Conservation (phyloP, 1,284 basidiomycete species). For the Xerocomus nothofagi region DNA sequence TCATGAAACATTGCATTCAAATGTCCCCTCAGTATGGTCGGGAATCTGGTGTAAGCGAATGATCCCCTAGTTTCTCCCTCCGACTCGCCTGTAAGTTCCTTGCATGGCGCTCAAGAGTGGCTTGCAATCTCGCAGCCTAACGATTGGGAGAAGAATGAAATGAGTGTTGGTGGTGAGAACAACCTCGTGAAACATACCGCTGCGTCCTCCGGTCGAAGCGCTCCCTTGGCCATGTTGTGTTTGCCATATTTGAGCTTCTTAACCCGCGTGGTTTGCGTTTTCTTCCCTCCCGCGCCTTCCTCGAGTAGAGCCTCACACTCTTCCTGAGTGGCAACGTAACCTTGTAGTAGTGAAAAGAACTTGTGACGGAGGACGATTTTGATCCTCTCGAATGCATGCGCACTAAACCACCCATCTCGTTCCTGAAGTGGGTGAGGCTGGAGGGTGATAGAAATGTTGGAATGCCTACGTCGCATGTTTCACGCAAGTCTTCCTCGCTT, state of each 20-base stretch:
- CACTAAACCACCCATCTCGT: constrained; percentile 84
- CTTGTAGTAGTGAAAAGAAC: constrained; percentile 81
- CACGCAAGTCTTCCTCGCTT: constrained; percentile 63
- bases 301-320: constrained; percentile 68
- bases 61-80: constrained; percentile 27
- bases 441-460: not conserved
- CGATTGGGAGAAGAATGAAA: not conserved
- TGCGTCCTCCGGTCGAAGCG: constrained; percentile 74
- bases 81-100: constrained; percentile 40
- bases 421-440: constrained; percentile 45
- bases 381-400: constrained; percentile 75
- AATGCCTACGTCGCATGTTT: constrained; percentile 67
- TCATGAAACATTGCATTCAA: constrained; percentile 19
- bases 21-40: constrained; percentile 7
- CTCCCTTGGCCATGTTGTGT: constrained; percentile 85
- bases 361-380: constrained; percentile 84
- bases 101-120: constrained; percentile 58
- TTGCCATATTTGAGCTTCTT: constrained; percentile 61
- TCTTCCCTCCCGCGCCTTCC: constrained; percentile 45
- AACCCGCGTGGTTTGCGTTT: constrained; percentile 41
- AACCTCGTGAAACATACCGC: constrained; percentile 49
- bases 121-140: constrained; percentile 57
- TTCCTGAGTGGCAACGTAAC: constrained; percentile 65
- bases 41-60: constrained; percentile 23
- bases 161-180: not conserved